phyloP scores from a whole-genome alignment of 2,329 filamentous ascomycete species.

The Hypoxylon sp. region DNA sequence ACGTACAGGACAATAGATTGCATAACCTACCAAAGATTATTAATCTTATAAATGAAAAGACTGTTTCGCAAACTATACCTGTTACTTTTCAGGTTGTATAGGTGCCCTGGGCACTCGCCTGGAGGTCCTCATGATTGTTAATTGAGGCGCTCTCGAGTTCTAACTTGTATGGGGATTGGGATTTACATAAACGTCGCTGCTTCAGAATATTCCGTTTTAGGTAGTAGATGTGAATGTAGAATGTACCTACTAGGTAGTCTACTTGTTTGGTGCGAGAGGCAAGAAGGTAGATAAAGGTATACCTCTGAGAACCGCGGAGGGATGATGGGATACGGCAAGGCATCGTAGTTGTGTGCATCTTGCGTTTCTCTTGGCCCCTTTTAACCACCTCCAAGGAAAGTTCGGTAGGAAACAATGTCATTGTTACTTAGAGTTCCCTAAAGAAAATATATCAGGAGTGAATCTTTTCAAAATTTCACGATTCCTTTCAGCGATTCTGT shows the following conservation, averaged over 20 bases:
- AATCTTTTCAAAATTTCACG: background rate
- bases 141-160: background rate
- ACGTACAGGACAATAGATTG: background rate
- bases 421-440: background rate
- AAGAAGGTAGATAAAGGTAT: background rate
- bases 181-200: background rate
- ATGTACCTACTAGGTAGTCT: background rate
- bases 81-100: background rate
- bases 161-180: background rate
- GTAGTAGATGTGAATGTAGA: background rate
- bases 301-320: too few species aligned
- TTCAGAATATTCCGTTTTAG: background rate
- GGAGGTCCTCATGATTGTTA: background rate
- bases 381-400: background rate
- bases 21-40: background rate
- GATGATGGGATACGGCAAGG: background rate
- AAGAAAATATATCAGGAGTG: background rate
- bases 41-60: background rate
- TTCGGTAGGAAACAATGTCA: background rate
- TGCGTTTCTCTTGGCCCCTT: background rate
- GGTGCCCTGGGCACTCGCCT: background rate
- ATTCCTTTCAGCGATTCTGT: background rate
- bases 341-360: background rate
- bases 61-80: slow-evolving; percentile 1
- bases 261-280: background rate